phyloP scores from a whole-genome alignment of 1,284 basidiomycete species.

The Ganoderma boninense region DNA sequence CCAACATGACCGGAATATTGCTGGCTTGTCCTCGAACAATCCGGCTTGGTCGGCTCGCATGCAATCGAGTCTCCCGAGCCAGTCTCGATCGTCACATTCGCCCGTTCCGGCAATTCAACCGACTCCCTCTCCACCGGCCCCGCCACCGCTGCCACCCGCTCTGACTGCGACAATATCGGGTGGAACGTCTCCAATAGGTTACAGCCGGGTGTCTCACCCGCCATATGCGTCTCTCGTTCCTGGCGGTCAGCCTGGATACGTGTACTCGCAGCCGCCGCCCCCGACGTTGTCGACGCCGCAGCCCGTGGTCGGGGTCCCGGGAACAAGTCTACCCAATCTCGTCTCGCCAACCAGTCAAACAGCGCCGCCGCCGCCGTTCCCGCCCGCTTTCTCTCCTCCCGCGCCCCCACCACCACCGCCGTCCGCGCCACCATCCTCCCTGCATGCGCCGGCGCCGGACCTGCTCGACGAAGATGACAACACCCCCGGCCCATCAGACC shows the following conservation, averaged over 20 bases:
- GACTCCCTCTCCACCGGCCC: constrained; percentile 24
- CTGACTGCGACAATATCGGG: constrained; percentile 14
- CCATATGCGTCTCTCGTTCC: constrained; percentile 1
- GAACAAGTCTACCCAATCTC: constrained; percentile 26
- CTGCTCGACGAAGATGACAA: constrained; percentile 46
- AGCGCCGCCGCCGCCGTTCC: constrained; percentile 37
- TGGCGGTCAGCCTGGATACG: constrained; percentile 15
- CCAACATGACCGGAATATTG: constrained; percentile 28
- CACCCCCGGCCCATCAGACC: constrained; percentile 27
- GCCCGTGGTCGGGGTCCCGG: constrained; percentile 20
- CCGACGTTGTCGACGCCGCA: constrained; percentile 38
- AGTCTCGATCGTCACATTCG: constrained; percentile 26
- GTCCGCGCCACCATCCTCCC: constrained; percentile 38
- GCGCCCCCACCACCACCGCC: constrained; percentile 25
- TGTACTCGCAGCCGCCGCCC: constrained; percentile 32
- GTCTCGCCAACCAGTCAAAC: constrained; percentile 25
- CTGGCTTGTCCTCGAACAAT: constrained; percentile 22
- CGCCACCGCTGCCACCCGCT: constrained; percentile 27
- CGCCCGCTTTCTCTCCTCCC: constrained; percentile 33
- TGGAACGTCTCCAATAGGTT: constrained; percentile 8
- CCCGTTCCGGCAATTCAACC: constrained; percentile 23
- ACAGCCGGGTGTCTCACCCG: constrained; percentile 18
- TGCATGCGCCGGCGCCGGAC: constrained; percentile 44
- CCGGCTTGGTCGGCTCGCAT: constrained; percentile 25
- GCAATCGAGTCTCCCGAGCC: constrained; percentile 26